Evolutionary conservation across 1,284 basidiomycete species (phyloP).

Genomic region (Ceratobasidium sp.): DNA sequence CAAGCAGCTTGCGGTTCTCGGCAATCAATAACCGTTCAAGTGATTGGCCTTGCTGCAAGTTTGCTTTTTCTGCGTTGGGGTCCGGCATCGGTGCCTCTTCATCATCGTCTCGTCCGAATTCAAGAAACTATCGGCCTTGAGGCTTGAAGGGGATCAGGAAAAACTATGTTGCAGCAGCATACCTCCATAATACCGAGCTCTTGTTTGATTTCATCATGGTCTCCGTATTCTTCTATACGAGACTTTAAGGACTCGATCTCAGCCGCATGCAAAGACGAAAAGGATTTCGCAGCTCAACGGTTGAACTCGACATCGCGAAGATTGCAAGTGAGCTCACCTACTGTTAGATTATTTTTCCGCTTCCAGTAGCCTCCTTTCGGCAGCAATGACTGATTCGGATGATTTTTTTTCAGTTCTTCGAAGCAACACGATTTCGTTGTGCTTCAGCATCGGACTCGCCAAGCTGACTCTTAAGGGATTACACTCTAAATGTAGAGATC

Average conservation of each 20-base stretch:
- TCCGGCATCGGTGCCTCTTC: conserved; percentile 72
- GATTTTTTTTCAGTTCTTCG: conserved; percentile 52
- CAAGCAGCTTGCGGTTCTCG: conserved; percentile 94
- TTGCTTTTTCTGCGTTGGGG: conserved; percentile 85
- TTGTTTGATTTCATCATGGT: conserved; percentile 96
- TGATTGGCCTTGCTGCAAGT: conserved; percentile 75
- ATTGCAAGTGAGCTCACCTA: conserved; percentile 54
- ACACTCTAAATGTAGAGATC: conserved; percentile 62
- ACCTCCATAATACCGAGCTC: conserved; percentile 98
- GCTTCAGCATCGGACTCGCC: conserved; percentile 76
- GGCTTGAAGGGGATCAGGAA: neutral
- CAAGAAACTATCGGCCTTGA: conserved; percentile 74
- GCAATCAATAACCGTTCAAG: conserved; percentile 89
- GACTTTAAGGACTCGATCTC: conserved; percentile 74
- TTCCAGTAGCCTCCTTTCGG: conserved; percentile 17
- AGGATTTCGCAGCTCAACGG: conserved; percentile 45
- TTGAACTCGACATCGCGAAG: neutral
- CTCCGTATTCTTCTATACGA: conserved; percentile 73
- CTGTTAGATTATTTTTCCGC: conserved; percentile 66
- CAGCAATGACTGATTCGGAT: neutral
- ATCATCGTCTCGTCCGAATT: conserved; percentile 76
- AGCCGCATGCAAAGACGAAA: conserved; percentile 49
- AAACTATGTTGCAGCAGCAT: conserved; percentile 44
- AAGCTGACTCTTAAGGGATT: conserved; percentile 74
- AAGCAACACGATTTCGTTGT: conserved; percentile 71